Conservation (phyloP, 2,329 filamentous ascomycete genomes). For the Aspergillus viridinutans region DNA sequence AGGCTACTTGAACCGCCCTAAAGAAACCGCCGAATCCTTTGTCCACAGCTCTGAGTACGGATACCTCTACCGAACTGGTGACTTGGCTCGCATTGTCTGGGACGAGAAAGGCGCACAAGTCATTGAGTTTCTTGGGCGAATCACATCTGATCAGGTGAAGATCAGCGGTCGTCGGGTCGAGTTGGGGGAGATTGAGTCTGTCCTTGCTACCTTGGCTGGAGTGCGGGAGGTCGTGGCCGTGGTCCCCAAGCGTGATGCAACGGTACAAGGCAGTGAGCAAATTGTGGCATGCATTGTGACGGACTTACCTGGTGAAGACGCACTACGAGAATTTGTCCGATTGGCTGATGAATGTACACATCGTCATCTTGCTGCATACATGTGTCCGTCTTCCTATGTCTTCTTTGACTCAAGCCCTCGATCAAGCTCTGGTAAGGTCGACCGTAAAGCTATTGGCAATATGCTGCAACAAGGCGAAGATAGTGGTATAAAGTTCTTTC, state of each 20-base stretch:
- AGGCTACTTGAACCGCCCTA: slow-evolving; percentile 24
- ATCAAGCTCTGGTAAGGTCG: slow-evolving; percentile 25
- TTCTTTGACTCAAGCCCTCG: slow-evolving; percentile 20
- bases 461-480: slow-evolving; percentile 4
- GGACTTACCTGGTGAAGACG: slow-evolving; percentile 3
- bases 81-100: slow-evolving; percentile 53
- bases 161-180: slow-evolving; percentile 78
- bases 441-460: slow-evolving; percentile 19
- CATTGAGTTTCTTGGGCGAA: slow-evolving; percentile 76
- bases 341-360: slow-evolving; percentile 11
- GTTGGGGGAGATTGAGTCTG: slow-evolving; percentile 66
- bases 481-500: slow-evolving; percentile 2
- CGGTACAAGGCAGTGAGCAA: slow-evolving; percentile 19
- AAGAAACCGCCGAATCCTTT: slow-evolving; percentile 24
- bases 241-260: slow-evolving; percentile 15
- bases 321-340: slow-evolving; percentile 10
- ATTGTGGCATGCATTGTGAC: slow-evolving; percentile 23
- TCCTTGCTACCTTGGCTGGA: slow-evolving; percentile 15
- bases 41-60: slow-evolving; percentile 41
- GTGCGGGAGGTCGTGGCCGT: slow-evolving; percentile 22
- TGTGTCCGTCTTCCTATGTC: slow-evolving; percentile 22
- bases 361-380: slow-evolving; percentile 18
- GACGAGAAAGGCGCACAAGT: slow-evolving; percentile 50
- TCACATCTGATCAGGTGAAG: slow-evolving; percentile 77
- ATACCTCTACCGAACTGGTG: slow-evolving; percentile 37